These are phyloP conservation scores for Metschnikowia drakensbergensis DNA, from an alignment of 805 yeast species.

Conservation along the genomic window DNA sequence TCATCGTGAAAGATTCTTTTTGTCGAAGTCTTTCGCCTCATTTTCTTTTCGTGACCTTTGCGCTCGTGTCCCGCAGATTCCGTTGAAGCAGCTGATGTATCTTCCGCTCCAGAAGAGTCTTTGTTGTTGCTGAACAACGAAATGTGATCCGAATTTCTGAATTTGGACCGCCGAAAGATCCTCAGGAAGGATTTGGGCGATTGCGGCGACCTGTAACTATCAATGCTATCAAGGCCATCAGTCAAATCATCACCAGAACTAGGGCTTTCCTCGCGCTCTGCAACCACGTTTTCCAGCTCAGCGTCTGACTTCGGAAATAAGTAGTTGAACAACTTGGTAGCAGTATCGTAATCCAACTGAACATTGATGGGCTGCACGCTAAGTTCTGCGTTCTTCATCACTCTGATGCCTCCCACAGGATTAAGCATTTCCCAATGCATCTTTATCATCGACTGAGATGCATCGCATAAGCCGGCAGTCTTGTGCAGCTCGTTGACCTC, in stretches of 20 bases:
- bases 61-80: neutral
- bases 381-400: constrained; percentile 62
- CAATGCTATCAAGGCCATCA: constrained; percentile 2
- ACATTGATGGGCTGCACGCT: constrained; percentile 62
- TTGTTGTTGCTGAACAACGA: neutral
- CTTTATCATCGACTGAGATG: constrained; percentile 23
- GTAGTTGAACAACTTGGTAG: constrained; percentile 59
- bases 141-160: neutral
- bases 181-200: neutral
- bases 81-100: neutral
- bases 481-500: constrained; percentile 17
- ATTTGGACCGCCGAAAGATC: constrained; percentile 1
- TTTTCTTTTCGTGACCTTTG: neutral
- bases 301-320: constrained; percentile 56
- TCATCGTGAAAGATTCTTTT: constrained; percentile 23
- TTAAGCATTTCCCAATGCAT: constrained; percentile 72
- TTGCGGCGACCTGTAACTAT: neutral
- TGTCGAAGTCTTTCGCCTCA: neutral
- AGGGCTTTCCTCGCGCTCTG: neutral
- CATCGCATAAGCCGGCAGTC: constrained; percentile 3
- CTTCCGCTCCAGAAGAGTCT: constrained; percentile 2
- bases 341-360: constrained; percentile 68
- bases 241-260: constrained; percentile 25
- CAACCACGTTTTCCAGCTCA: neutral
- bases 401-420: constrained; percentile 89